These are phyloP conservation scores for Bruguiera gymnorhiza DNA, from an alignment of 345 rosid genomes.

Conservation along the genomic window DNA sequence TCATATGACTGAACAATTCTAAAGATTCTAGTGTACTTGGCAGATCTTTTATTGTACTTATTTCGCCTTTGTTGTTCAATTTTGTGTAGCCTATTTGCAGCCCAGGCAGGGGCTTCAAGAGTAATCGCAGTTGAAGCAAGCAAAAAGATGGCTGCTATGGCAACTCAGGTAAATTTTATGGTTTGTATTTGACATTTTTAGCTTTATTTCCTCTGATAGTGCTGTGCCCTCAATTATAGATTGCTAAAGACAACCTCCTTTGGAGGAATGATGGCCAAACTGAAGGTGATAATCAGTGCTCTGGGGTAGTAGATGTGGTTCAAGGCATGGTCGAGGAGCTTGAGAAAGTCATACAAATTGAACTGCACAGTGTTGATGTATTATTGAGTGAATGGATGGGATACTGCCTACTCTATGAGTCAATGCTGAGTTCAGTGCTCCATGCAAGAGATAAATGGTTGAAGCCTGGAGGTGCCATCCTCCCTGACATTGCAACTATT, in stretches of 20 bases:
- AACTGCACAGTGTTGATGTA: slow-evolving; percentile 70
- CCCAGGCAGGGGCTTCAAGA: slow-evolving; percentile 88
- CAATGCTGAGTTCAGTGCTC: slow-evolving; percentile 93
- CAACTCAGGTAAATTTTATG: slow-evolving; percentile 59
- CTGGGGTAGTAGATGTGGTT: slow-evolving; percentile 72
- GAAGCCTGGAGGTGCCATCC: slow-evolving; percentile 97
- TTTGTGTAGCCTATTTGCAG: slow-evolving; percentile 74
- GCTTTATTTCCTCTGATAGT: slow-evolving; percentile 13
- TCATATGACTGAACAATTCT: neutral
- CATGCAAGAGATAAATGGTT: slow-evolving; percentile 93
- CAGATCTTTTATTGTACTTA: neutral
- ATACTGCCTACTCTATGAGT: slow-evolving; percentile 85
- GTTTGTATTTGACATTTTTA: slow-evolving; percentile 4
- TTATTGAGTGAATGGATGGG: slow-evolving; percentile 99
- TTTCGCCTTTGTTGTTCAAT: slow-evolving; percentile 10
- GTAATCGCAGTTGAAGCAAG: slow-evolving; percentile 94
- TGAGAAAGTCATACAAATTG: slow-evolving; percentile 49
- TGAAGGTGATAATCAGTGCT: slow-evolving; percentile 19
- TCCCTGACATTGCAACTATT: slow-evolving; percentile 93
- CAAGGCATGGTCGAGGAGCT: slow-evolving; percentile 85
- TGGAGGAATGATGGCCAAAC: slow-evolving; percentile 32
- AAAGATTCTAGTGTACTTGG: neutral
- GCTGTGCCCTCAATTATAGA: slow-evolving; percentile 36
- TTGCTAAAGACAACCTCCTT: slow-evolving; percentile 74
- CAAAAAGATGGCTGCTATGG: slow-evolving; percentile 88